Conservation (phyloP, 2,329 filamentous ascomycete species). For the Chaetomium globosum region DNA sequence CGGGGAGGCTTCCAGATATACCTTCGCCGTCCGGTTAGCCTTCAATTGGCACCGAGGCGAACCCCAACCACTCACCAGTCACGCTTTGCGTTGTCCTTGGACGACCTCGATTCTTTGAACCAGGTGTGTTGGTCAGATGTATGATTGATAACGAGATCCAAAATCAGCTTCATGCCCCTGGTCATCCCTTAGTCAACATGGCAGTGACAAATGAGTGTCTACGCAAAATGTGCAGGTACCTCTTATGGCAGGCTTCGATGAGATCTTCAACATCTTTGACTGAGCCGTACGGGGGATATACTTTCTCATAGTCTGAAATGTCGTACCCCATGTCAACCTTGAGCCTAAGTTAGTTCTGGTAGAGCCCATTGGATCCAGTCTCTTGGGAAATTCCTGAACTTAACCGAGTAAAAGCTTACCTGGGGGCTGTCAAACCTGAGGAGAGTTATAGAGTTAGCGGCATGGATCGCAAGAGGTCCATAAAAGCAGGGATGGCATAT, state of each 20-base stretch:
- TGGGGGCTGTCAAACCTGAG: conserved; percentile 50
- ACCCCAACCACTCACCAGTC: conserved; percentile 65
- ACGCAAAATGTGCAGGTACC: conserved; percentile 14
- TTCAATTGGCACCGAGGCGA: too few species aligned
- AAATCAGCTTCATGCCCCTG: conserved; percentile 69
- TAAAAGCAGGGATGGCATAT: conserved; percentile 33
- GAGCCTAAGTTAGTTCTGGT: background rate
- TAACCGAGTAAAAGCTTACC: conserved; percentile 39
- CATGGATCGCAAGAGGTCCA: conserved; percentile 25
- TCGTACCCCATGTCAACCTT: conserved; percentile 64
- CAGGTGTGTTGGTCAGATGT: conserved; percentile 71
- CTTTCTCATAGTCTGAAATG: conserved; percentile 64
- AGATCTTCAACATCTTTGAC: conserved; percentile 65
- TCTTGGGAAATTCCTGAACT: background rate
- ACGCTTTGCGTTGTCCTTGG: conserved; percentile 63
- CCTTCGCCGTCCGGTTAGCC: conserved; percentile 28
- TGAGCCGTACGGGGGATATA: conserved; percentile 60
- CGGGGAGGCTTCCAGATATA: conserved; percentile 43
- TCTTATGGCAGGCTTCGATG: conserved; percentile 59
- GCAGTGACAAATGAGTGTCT: background rate
- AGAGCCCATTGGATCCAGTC: background rate
- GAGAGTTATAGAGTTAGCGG: conserved; percentile 41
- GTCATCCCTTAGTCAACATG: conserved; percentile 1
- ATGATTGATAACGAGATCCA: conserved; percentile 79
- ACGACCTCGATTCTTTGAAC: conserved; percentile 68